phyloP scores from a whole-genome alignment of 2,329 filamentous ascomycete genomes.

The Scolecobasidium constrictum region DNA sequence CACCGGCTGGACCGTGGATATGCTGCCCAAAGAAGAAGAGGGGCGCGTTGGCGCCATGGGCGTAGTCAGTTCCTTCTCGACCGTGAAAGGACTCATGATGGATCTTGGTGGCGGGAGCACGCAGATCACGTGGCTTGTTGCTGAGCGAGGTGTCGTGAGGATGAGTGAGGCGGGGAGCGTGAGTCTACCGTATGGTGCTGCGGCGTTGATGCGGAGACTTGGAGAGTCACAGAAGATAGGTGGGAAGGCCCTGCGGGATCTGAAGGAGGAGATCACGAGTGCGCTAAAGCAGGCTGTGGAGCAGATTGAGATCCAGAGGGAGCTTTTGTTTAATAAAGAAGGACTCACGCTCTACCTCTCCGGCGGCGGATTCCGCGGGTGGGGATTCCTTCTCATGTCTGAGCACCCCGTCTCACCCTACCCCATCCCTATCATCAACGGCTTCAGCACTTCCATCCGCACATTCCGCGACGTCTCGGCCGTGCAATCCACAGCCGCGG shows the following conservation, averaged over 20 bases:
- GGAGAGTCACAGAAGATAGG: conserved; percentile 28
- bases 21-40: conserved; percentile 71
- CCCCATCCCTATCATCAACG: conserved; percentile 72
- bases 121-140: conserved; percentile 57
- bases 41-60: conserved; percentile 75
- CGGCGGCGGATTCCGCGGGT: conserved; percentile 82
- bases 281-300: conserved; percentile 52
- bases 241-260: conserved; percentile 13
- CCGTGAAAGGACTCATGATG: conserved; percentile 70
- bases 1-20: conserved; percentile 57
- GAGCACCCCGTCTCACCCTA: conserved; percentile 65
- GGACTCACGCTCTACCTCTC: conserved; percentile 71
- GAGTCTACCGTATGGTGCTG: conserved; percentile 60
- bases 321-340: conserved; percentile 34
- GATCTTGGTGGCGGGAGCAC: conserved; percentile 72
- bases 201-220: conserved; percentile 49
- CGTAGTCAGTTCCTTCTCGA: conserved; percentile 61
- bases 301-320: conserved; percentile 44
- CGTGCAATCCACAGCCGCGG: conserved; percentile 29
- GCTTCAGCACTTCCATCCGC: conserved; percentile 54
- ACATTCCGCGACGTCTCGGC: conserved; percentile 48
- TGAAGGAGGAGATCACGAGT: conserved; percentile 39
- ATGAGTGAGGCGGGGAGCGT: conserved; percentile 46
- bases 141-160: conserved; percentile 36
- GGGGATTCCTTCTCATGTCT: conserved; percentile 82